Evolutionary conservation across 371 early-diverging fungal genomes (phyloP), one percentile per base, ranked within the genome.

Genomic region (Blakeslea trispora): DNA sequence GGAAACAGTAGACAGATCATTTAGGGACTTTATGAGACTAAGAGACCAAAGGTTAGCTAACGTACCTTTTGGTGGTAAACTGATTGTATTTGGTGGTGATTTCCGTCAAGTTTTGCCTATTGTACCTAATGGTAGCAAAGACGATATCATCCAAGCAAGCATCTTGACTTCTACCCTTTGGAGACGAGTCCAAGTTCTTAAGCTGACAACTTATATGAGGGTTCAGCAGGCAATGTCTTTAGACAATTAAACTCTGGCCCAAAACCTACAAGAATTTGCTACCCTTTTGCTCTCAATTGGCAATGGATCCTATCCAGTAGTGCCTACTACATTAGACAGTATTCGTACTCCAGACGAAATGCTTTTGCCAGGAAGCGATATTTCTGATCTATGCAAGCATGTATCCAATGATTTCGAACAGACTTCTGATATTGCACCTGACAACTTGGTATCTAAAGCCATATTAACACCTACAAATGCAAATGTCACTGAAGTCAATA

Each of bases 1-100:
- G 19, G 64, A 72, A 49, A 66, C 69, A 11, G 65, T 70, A 1
- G 55, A 63, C 41, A 24, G 57, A 8, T 47, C 57, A 7, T 49
- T 76, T 0, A 40, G 43, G n/a, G 66, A 77, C 32, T 19, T 71
- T 1, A 63, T 66, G 45, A 45, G 47, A n/a, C 22, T 1, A 35
- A 28, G 15, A 8, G 18, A 55, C n/a, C 60, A 60, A 19, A 39
- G 6, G 3, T 35, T 59, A 10, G 57, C 44, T 14, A 9, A 45
- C 17, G 46, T 61, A 54, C 65, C 35, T 3, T 69, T 74, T 56
- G 68, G 68, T 50, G 66, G 66, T 5, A 68, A 63, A 37, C n/a
- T 62, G 1, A 17, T 64, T 17, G 56, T 68, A 11, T 63, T 63
- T 40, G 61, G 42, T 28, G 28, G 28, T 28, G 28, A 7, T 7